A percentile compares a stretch with the other conserved stretches of the same genome.
These are phyloP conservation scores for Leishmania turanica DNA, from an alignment of 208 protist genomes.

Conservation along the genomic window DNA sequence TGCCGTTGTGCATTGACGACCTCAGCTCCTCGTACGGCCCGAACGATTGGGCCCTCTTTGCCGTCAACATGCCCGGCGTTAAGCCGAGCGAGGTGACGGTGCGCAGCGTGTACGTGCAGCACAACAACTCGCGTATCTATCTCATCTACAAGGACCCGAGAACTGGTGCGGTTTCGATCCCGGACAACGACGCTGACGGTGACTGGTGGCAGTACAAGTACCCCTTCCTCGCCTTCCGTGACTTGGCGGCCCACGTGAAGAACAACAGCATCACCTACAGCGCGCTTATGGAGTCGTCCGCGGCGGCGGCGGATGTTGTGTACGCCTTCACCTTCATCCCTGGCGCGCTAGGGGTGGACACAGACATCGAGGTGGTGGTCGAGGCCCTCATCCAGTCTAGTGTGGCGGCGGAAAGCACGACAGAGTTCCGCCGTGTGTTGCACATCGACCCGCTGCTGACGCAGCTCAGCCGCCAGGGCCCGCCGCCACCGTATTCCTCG, in stretches of 20 bases:
- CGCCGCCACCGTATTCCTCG: slow-evolving; percentile 9
- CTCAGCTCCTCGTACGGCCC: slow-evolving; percentile 78
- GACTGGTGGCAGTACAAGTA: slow-evolving; percentile 77
- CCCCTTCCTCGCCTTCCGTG: slow-evolving; percentile 81
- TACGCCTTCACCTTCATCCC: slow-evolving; percentile 84
- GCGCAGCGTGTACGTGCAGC: slow-evolving; percentile 45
- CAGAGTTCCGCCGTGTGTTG: slow-evolving; percentile 62
- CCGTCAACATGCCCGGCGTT: slow-evolving; percentile 52
- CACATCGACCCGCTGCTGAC: slow-evolving; percentile 78
- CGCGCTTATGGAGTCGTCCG: slow-evolving; percentile 24
- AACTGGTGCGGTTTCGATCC: slow-evolving; percentile 40
- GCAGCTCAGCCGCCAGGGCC: slow-evolving; percentile 71
- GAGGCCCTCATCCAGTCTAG: slow-evolving; percentile 42
- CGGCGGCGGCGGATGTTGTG: slow-evolving; percentile 33
- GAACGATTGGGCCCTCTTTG: slow-evolving; percentile 82
- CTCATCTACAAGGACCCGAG: slow-evolving; percentile 63
- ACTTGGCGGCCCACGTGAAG: slow-evolving; percentile 35
- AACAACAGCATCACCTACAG: slow-evolving; percentile 59
- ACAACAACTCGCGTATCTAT: slow-evolving; percentile 54
- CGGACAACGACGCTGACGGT: slow-evolving; percentile 11
- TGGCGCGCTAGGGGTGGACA: slow-evolving; percentile 49
- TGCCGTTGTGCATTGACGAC: slow-evolving; percentile 65
- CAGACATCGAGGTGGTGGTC: slow-evolving; percentile 68
- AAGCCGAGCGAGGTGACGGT: slow-evolving; percentile 46
- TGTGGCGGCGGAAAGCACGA: slow-evolving; percentile 27